Evolutionary conservation across 2,329 filamentous ascomycete species (phyloP), one percentile per base, ranked within the genome.

Genomic region (Arthrocladium fulminans): DNA sequence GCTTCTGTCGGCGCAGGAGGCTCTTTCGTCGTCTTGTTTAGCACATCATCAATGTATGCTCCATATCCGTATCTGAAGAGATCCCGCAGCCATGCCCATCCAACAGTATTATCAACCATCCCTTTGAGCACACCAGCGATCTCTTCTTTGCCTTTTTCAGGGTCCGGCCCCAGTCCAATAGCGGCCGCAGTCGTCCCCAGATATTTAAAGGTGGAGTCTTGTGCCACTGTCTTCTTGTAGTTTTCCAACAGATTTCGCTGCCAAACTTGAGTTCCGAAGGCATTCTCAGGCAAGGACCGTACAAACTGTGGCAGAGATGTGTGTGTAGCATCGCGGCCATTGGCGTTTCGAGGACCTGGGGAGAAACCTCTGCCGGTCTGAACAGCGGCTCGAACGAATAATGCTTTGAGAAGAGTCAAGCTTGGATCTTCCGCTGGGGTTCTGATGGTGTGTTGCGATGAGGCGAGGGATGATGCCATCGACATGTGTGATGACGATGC

Each of bases 61-160:
- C 87, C 85, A 64, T 94, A 94, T 2, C 95, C 88, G 34, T 90
- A 74, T 46, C 79, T 77, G 68, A 86, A 96, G 12, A 96, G 72
- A 59, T 95, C 88, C 43, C 80, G 75, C 54, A 96, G 69, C 74
- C 90, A 96, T 7, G 72, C 72, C 65, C 92, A 92, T 2, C 51
- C 55, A 58, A 88, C 80, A 49, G 79, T 75, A 23, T 79, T 81
- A 49, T 79, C 73, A 45, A 78, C 77, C 77, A 95, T 86, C 72
- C 83, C 83, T 45, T 77, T 73, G 5, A 95, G 84, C 43, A 86
- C 86, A 64, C 83, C 84, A 29, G 85, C 86, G 53, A 94, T 79
- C 57, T 96, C 88, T n/a, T 73, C 67, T 0, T 73, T 74, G 4
- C 85, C 74, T 73, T 84, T 48, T 71, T 81, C 51, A 65, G 68